Conservation (phyloP, 768 basidiomycete species). For the Tulasnella sp. region DNA sequence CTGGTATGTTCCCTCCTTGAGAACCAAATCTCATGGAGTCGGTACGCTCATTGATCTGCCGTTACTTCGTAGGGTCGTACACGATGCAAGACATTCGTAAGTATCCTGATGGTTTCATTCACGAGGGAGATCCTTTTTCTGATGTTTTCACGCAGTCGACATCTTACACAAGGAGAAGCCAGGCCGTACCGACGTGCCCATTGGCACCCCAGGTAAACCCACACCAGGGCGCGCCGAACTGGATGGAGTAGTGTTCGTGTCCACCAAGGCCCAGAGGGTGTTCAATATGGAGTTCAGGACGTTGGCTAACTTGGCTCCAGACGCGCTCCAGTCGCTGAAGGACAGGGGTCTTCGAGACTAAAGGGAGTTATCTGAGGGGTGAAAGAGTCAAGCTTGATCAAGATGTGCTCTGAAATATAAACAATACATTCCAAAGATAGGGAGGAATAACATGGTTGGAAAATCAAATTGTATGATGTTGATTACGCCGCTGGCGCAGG, state of each 20-base stretch:
- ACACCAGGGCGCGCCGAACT: conserved; percentile 1
- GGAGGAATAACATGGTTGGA: too few species aligned
- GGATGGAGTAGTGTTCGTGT: background rate
- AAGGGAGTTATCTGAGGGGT: too few species aligned
- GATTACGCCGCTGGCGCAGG: background rate
- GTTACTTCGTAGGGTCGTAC: conserved; percentile 7
- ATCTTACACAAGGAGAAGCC: background rate
- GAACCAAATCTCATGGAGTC: too few species aligned
- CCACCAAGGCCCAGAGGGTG: conserved; percentile 8
- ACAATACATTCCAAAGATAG: too few species aligned
- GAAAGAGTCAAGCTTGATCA: too few species aligned
- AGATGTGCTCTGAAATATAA: too few species aligned
- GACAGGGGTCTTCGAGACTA: background rate
- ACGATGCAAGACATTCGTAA: conserved; percentile 16
- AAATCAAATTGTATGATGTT: too few species aligned
- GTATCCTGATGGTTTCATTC: background rate
- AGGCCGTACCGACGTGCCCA: conserved; percentile 12
- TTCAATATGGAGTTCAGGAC: conserved; percentile 16
- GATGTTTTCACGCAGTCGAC: conserved; percentile 8
- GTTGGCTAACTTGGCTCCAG: conserved; percentile 2
- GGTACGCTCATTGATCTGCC: too few species aligned
- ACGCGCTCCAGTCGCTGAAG: conserved; percentile 1
- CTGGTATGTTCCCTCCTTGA: background rate
- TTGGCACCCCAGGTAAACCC: conserved; percentile 8
- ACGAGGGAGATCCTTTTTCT: background rate